Conservation (phyloP, 2,329 filamentous ascomycete genomes). For the Hymenoscyphus albidus region DNA sequence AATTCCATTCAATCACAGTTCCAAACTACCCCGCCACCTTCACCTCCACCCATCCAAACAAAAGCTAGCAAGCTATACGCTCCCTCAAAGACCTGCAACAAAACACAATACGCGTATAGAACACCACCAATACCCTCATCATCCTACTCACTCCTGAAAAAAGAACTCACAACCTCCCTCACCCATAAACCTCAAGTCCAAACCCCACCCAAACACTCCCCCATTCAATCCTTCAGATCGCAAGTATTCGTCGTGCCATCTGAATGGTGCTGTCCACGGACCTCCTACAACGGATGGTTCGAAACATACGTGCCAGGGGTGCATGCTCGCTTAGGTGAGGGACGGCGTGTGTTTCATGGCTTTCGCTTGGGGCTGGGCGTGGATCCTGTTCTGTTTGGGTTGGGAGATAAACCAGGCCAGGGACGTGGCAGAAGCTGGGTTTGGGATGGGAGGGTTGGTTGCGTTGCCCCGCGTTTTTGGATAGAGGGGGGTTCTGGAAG, state of each 20-base stretch:
- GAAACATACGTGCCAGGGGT: not conserved
- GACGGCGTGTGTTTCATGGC: not conserved
- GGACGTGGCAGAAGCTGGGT: not conserved
- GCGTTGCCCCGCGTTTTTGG: not conserved
- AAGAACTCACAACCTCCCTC: not conserved
- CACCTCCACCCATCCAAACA: not conserved
- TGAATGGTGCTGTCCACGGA: not conserved
- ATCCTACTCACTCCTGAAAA: not conserved
- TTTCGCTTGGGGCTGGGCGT: not conserved
- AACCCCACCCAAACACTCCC: not conserved
- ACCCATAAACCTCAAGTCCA: not conserved
- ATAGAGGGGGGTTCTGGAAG: not conserved
- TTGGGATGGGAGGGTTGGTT: not conserved
- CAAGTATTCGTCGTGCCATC: not conserved
- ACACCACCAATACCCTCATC: not conserved
- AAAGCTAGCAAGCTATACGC: not conserved
- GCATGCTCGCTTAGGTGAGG: conserved; percentile 2
- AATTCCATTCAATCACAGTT: not conserved
- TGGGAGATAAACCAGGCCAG: not conserved
- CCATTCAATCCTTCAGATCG: not conserved
- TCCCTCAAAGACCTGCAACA: not conserved
- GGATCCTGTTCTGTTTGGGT: not conserved
- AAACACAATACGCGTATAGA: not conserved
- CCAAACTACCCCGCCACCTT: not conserved
- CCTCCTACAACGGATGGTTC: not conserved